Evolutionary conservation across 176 grass and related monocot genomes (phyloP), one percentile per base, ranked within the genome.

Genomic region (Leersia perrieri): DNA sequence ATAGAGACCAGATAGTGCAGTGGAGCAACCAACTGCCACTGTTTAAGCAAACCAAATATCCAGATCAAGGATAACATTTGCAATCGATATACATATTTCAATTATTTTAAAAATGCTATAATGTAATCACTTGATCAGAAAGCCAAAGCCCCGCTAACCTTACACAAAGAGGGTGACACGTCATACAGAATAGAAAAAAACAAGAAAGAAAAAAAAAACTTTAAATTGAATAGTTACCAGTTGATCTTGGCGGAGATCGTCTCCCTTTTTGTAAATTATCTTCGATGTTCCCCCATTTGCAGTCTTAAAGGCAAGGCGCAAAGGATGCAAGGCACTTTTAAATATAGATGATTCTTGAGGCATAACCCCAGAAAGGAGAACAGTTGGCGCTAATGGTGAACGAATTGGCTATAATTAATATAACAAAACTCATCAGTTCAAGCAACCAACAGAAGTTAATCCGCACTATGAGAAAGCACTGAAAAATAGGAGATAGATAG

Each of bases 221-320:
- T 40, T 13, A 11, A 11, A 67, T 74, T 38, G 14, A 75, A 71
- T 34, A 83, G n/a, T 25, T 92, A 98, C 95, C 90, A 98, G 78
- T 58, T 95, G 95, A 95, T 98, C 95, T 86, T 98, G 92, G 13
- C 92, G 92, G 80, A 95, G 92, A 77, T 98, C 92, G 79, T 95
- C 95, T 13, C 95, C 95, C 79, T 95, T 98, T 83, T 98, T 98
- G 73, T 86, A 98, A 65, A 94, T 94, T 42, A 94, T 80, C 81
- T 93, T 98, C 35, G 83, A 94, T 78, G 86, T 91, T 86, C 70
- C 74, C 38, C 88, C 88, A 36, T 84, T 98, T 86, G 68, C 70
- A 5, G 92, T 94, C 66, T 87, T 89, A 88, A 93, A 95, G 68
- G 95, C 91, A 67, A 98, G 91, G 30, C 89, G 86, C 71, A 98